phyloP scores from a whole-genome alignment of 306 rosid species.

The Prosopis cineraria region DNA sequence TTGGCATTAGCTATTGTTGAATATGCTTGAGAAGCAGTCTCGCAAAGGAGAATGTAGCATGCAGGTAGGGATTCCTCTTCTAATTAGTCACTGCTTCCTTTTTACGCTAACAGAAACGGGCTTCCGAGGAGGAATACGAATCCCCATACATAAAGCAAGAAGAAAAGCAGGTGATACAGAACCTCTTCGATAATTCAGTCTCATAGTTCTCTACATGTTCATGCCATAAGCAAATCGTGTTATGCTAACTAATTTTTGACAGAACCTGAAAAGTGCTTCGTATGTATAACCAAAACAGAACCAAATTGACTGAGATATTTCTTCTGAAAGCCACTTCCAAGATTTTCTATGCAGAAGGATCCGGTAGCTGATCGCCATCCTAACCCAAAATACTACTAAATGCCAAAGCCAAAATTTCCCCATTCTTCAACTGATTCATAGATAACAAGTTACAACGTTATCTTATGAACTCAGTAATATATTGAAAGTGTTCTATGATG shows the following conservation, averaged over 20 bases:
- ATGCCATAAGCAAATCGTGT: neutral
- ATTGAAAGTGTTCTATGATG: constrained; percentile 96
- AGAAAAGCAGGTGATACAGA: neutral
- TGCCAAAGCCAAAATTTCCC: constrained; percentile 20
- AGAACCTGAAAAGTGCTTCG: neutral
- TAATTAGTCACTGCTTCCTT: neutral
- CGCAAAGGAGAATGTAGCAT: neutral
- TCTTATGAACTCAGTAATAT: constrained; percentile 59
- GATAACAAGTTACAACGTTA: constrained; percentile 12
- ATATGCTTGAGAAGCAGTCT: neutral
- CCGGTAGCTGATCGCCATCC: constrained; percentile 17
- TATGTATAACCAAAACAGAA: constrained; percentile 4
- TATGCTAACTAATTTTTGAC: constrained; percentile 14
- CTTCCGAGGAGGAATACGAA: neutral
- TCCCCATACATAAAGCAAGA: neutral
- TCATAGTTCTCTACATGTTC: neutral
- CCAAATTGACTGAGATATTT: neutral
- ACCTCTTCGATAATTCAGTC: neutral
- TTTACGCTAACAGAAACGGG: neutral
- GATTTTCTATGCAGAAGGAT: neutral
- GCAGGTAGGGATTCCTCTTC: neutral
- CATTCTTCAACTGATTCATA: constrained; percentile 24
- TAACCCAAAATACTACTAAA: constrained; percentile 31
- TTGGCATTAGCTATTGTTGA: neutral
- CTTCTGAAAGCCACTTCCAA: constrained; percentile 21